A percentile compares a stretch with the other conserved stretches of the same genome.
Evolutionary conservation across 768 basidiomycete species (phyloP).

Genomic region (Mycena rosella): DNA sequence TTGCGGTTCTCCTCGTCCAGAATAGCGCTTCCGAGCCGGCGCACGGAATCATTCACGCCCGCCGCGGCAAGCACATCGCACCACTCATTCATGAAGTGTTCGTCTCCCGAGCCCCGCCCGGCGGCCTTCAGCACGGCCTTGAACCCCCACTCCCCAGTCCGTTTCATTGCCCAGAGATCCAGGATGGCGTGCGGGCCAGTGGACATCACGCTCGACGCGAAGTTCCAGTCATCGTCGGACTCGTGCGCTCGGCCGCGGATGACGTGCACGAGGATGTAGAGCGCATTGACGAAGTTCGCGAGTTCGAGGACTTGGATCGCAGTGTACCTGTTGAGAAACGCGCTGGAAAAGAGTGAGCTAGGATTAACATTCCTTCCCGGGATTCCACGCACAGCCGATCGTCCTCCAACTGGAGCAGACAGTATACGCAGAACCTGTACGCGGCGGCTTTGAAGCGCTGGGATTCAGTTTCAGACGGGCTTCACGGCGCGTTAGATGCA

Average conservation of each 20-base stretch:
- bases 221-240: conserved; percentile 17
- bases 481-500: neutral
- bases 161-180: conserved; percentile 14
- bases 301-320: conserved; percentile 29
- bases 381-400: conserved; percentile 22
- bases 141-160: neutral
- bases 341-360: too few relatives aligned
- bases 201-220: conserved; percentile 15
- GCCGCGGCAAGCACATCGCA: conserved; percentile 10
- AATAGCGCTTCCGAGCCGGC: neutral
- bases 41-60: neutral
- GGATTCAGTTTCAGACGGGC: conserved; percentile 20
- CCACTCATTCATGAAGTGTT: conserved; percentile 23
- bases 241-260: conserved; percentile 25
- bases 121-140: conserved; percentile 4
- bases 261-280: conserved; percentile 20
- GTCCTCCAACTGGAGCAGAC: conserved; percentile 1
- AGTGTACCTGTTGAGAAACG: conserved; percentile 20
- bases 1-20: conserved; percentile 1
- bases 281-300: conserved; percentile 17
- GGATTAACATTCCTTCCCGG: too few relatives aligned
- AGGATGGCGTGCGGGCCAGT: conserved; percentile 12
- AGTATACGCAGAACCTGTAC: conserved; percentile 29
- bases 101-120: neutral
- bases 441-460: conserved; percentile 24